phyloP scores from a whole-genome alignment of 2,329 filamentous ascomycete genomes.

The Dothistroma septosporum region DNA sequence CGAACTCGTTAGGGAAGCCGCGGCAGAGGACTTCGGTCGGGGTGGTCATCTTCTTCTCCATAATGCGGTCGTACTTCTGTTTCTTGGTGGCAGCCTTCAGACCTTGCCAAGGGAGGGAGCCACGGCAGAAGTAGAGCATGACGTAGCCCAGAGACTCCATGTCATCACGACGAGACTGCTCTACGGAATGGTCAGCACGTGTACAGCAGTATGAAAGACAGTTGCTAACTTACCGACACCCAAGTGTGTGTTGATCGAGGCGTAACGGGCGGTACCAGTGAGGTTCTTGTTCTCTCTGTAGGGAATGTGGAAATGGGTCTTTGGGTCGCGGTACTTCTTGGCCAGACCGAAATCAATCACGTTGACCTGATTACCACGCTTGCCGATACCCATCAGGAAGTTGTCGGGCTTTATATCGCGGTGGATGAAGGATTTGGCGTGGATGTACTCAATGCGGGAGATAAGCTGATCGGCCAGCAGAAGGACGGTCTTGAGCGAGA shows the following conservation, averaged over 20 bases:
- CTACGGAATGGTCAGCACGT: constrained; percentile 41
- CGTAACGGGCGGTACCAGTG: constrained; percentile 96
- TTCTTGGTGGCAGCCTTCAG: constrained; percentile 67
- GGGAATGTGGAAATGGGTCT: constrained; percentile 99
- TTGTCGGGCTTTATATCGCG: constrained; percentile 99
- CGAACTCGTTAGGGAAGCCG: constrained; percentile 98
- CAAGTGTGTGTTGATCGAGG: constrained; percentile 97
- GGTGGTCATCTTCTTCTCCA: constrained; percentile 99
- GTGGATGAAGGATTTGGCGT: constrained; percentile 99
- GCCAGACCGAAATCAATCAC: constrained; percentile 98
- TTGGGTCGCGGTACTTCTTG: constrained; percentile 99
- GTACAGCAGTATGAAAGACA: neutral
- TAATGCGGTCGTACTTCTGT: constrained; percentile 99
- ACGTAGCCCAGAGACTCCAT: constrained; percentile 99
- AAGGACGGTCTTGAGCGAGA: constrained; percentile 96
- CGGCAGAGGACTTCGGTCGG: constrained; percentile 97
- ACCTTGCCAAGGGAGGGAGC: constrained; percentile 97
- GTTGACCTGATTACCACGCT: constrained; percentile 98
- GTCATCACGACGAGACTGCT: constrained; percentile 98
- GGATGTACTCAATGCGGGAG: constrained; percentile 98
- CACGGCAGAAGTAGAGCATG: constrained; percentile 99
- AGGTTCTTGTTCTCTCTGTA: constrained; percentile 99
- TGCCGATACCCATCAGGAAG: constrained; percentile 98
- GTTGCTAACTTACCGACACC: constrained; percentile 64
- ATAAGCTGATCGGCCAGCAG: constrained; percentile 97